Evolutionary conservation across 495 filamentous ascomycete genomes (phyloP).

Genomic region (Letharia columbiana): DNA sequence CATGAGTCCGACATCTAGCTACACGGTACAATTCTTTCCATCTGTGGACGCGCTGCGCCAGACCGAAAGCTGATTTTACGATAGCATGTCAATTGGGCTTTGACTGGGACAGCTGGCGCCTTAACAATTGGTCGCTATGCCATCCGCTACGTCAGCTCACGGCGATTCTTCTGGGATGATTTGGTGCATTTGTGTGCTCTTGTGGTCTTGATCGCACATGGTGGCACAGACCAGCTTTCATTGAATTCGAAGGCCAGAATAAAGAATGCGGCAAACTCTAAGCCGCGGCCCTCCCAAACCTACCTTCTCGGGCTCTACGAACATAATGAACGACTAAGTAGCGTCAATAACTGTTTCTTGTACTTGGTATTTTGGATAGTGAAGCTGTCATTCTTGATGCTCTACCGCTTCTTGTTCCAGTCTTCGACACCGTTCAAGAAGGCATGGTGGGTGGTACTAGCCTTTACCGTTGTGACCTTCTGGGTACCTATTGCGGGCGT

Average conservation of each 20-base stretch:
- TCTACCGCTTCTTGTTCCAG: slow-evolving; percentile 15
- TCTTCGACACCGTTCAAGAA: slow-evolving; percentile 9
- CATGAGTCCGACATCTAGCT: slow-evolving; percentile 5
- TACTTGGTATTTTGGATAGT: slow-evolving; percentile 13
- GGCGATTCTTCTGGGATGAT: slow-evolving; percentile 14
- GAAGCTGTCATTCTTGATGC: slow-evolving; percentile 13
- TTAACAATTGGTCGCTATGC: slow-evolving; percentile 8
- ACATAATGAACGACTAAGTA: slow-evolving; percentile 5
- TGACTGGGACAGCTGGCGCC: slow-evolving; percentile 4
- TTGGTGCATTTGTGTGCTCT: slow-evolving; percentile 4
- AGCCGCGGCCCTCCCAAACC: not conserved
- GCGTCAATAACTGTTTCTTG: slow-evolving; percentile 13
- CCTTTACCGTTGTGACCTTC: slow-evolving; percentile 13
- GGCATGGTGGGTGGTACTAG: slow-evolving; percentile 12
- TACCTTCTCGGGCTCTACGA: slow-evolving; percentile 10
- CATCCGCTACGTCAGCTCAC: slow-evolving; percentile 1
- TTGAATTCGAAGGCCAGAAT: slow-evolving; percentile 5
- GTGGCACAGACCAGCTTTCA: slow-evolving; percentile 4
- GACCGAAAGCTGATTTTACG: not conserved
- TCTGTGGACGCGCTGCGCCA: not conserved
- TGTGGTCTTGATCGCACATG: slow-evolving; percentile 5
- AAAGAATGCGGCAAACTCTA: not conserved
- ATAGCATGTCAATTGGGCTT: slow-evolving; percentile 13
- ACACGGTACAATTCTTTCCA: not conserved
- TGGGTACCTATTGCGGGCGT: slow-evolving; percentile 11